These are phyloP conservation scores for Serendipita indica DNA, from an alignment of 768 basidiomycete species.

Conservation along the genomic window DNA sequence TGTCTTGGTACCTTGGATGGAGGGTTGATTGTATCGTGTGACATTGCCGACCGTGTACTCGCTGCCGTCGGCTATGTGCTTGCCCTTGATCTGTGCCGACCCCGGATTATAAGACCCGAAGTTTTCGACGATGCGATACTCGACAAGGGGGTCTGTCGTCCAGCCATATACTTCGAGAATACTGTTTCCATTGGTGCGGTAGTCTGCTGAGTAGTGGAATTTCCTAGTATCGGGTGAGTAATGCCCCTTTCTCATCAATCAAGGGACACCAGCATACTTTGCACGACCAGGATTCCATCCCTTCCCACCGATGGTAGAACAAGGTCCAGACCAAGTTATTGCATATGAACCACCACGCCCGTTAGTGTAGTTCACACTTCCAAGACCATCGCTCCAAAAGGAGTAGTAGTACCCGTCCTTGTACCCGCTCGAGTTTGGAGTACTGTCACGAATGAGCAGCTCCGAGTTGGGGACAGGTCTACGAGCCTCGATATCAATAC, in stretches of 20 bases:
- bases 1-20: slow-evolving; percentile 30
- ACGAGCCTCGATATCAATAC: too few species aligned
- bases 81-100: slow-evolving; percentile 24
- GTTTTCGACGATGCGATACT: too few species aligned
- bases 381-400: slow-evolving; percentile 24
- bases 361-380: slow-evolving; percentile 24
- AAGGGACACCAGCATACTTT: background rate
- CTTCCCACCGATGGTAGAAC: too few species aligned
- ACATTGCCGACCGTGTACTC: slow-evolving; percentile 30
- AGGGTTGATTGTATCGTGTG: slow-evolving; percentile 27
- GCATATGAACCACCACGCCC: slow-evolving; percentile 22
- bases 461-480: background rate
- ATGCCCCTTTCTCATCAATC: background rate
- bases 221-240: slow-evolving; percentile 17
- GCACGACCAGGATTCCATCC: too few species aligned
- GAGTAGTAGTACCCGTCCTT: slow-evolving; percentile 27
- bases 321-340: slow-evolving; percentile 21
- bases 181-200: too few species aligned
- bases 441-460: slow-evolving; percentile 7
- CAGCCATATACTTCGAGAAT: slow-evolving; percentile 35
- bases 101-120: too few species aligned
- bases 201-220: slow-evolving; percentile 27
- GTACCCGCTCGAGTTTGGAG: slow-evolving; percentile 21
- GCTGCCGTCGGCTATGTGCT: slow-evolving; percentile 28
- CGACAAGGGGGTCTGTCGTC: slow-evolving; percentile 31